Evolutionary conservation across 345 rosid genomes (phyloP), one percentile per base, ranked within the genome.

Genomic region (Gossypium herbaceum): DNA sequence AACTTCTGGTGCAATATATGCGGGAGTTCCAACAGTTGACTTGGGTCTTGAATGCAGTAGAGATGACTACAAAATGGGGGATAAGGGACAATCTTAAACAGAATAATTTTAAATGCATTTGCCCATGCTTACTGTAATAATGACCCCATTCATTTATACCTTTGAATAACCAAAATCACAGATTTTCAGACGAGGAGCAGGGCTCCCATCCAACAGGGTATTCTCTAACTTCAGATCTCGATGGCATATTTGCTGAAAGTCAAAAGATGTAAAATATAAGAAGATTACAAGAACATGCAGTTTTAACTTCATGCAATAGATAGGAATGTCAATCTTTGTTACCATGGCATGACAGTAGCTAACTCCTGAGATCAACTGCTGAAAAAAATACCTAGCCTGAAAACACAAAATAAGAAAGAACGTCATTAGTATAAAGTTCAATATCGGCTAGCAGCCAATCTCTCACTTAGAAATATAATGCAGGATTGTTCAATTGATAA

Each of bases 151-250:
- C 56, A 66, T 47, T 24, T 2, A 52, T 73, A 87, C 88, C 90
- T 88, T 92, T 13, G 97, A 92, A 79, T 90, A 92, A 55, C 97
- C 97, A 81, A 92, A 92, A 74, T 92, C 95, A 72, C 97, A 92
- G 52, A 92, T 90, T 84, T 92, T 92, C 73, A 92, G 76, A 52
- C 91, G 92, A 48, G 93, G 97, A 65, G 94, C 93, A 63, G 94
- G 91, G 84, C 97, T 90, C 41, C 97, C 97, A 84, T 92, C 97
- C 73, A 92, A 79, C 77, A 92, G 73, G 56, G 94, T 90, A 78
- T 92, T 92, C 82, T 92, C 97, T 80, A 92, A 75, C 80, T 90
- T 92, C 88, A 92, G 79, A 75, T 92, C 94, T 71, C 97, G 87
- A 61, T 92, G 97, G 75, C 94, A 92, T 68, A 92, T 88, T 92